phyloP scores from a whole-genome alignment of 345 rosid species.

The Citrus sp. region DNA sequence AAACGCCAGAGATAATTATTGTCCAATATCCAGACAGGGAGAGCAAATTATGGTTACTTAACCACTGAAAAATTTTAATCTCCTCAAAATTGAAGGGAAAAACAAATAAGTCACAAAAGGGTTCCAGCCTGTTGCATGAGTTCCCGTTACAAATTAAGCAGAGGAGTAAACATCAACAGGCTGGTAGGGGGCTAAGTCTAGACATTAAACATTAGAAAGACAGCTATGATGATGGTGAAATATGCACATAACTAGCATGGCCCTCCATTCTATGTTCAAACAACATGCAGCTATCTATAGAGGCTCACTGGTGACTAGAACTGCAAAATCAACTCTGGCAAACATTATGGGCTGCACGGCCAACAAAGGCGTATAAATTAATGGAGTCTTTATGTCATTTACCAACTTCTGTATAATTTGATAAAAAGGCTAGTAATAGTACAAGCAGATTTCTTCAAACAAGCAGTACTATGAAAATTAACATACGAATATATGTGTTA shows the following conservation, averaged over 20 bases:
- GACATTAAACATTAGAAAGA: background rate
- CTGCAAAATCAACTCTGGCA: background rate
- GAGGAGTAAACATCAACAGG: background rate
- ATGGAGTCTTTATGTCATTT: background rate
- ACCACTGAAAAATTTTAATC: background rate
- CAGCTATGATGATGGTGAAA: conserved; percentile 16
- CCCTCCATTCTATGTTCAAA: conserved; percentile 7
- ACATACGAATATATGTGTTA: background rate
- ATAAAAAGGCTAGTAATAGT: too few relatives aligned
- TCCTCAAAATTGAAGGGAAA: background rate
- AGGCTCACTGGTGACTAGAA: background rate
- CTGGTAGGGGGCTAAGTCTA: background rate
- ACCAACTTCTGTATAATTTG: background rate
- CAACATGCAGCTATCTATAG: background rate
- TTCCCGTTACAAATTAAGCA: background rate
- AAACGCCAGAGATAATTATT: background rate
- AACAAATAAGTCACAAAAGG: background rate
- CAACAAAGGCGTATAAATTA: background rate
- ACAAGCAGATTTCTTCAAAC: background rate
- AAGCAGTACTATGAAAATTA: background rate
- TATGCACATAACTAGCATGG: background rate
- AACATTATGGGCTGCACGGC: background rate
- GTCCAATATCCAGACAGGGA: background rate
- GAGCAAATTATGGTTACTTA: background rate
- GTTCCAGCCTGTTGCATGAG: background rate